Percentiles rank a stretch among this genome's conserved stretches.
Conservation (phyloP, 148 eudicot genomes). For the Spergularia marina region DNA sequence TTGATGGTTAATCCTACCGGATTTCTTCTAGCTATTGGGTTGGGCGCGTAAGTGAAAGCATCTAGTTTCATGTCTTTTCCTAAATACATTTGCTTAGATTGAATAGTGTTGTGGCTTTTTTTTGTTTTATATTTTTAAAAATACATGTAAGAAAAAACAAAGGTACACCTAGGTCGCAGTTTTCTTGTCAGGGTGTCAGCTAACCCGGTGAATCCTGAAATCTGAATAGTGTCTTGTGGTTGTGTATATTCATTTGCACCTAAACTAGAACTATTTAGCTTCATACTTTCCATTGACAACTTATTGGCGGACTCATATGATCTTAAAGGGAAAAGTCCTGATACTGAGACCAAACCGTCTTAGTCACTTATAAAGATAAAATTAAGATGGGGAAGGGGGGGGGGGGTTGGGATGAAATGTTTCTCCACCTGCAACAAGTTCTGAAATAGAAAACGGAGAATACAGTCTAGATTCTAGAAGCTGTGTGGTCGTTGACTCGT, state of each 20-base stretch:
- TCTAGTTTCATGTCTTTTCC: not conserved
- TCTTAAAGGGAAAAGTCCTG: not conserved
- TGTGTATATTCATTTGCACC: too few species aligned
- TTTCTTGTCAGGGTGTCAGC: not conserved
- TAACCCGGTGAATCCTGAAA: not conserved
- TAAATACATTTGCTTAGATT: not conserved
- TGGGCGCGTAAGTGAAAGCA: constrained; percentile 70
- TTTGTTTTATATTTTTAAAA: too few species aligned
- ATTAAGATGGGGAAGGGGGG: not conserved
- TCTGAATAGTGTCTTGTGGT: too few species aligned
- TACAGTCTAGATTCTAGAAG: not conserved
- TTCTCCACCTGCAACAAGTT: not conserved
- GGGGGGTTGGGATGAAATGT: not conserved
- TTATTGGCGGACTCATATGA: not conserved
- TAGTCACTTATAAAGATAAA: not conserved
- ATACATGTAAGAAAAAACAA: too few species aligned
- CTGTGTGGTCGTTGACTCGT: not conserved
- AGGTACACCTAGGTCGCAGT: not conserved
- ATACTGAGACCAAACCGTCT: not conserved
- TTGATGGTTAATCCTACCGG: constrained; percentile 75
- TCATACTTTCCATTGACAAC: too few species aligned
- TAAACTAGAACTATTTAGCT: too few species aligned
- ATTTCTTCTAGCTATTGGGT: constrained; percentile 63
- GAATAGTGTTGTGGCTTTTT: not conserved
- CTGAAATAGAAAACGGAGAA: not conserved